These are phyloP conservation scores for Raphanus raphanistrum DNA, from an alignment of 345 rosid species.

Conservation along the genomic window DNA sequence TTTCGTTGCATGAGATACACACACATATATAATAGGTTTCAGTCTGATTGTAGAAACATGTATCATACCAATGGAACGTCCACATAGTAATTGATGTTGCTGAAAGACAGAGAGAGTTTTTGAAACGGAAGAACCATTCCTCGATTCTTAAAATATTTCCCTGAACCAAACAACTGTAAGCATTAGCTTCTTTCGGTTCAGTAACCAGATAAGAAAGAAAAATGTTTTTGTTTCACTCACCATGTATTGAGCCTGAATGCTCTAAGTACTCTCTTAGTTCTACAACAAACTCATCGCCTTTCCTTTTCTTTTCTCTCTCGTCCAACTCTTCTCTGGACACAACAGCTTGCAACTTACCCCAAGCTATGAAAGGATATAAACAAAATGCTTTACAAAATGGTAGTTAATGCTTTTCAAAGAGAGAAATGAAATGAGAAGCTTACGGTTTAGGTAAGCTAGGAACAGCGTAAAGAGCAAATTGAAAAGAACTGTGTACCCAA, in stretches of 20 bases:
- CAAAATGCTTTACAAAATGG: background rate
- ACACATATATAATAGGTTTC: background rate
- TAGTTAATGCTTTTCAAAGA: slow-evolving; percentile 2
- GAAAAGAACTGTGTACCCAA: slow-evolving; percentile 79
- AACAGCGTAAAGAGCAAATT: slow-evolving; percentile 77
- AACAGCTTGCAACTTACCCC: slow-evolving; percentile 79
- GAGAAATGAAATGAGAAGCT: slow-evolving; percentile 42
- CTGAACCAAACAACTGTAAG: slow-evolving; percentile 41
- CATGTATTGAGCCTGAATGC: slow-evolving; percentile 71
- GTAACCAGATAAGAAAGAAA: slow-evolving; percentile 3
- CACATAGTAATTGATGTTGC: slow-evolving; percentile 82
- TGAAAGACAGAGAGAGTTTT: slow-evolving; percentile 86
- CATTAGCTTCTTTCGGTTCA: slow-evolving; percentile 5
- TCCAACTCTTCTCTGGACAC: slow-evolving; percentile 87
- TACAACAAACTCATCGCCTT: slow-evolving; percentile 65
- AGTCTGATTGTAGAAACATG: background rate
- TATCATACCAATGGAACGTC: slow-evolving; percentile 78
- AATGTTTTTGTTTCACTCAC: slow-evolving; percentile 40
- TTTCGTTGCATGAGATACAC: background rate
- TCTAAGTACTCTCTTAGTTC: slow-evolving; percentile 82
- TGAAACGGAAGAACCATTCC: slow-evolving; percentile 99
- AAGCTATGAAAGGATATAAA: slow-evolving; percentile 44
- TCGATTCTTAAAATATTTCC: slow-evolving; percentile 79
- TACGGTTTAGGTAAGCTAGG: slow-evolving; percentile 78
- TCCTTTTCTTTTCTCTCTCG: slow-evolving; percentile 82